These are phyloP conservation scores for Citrus trifoliata DNA, from an alignment of 345 rosid species.

Conservation along the genomic window DNA sequence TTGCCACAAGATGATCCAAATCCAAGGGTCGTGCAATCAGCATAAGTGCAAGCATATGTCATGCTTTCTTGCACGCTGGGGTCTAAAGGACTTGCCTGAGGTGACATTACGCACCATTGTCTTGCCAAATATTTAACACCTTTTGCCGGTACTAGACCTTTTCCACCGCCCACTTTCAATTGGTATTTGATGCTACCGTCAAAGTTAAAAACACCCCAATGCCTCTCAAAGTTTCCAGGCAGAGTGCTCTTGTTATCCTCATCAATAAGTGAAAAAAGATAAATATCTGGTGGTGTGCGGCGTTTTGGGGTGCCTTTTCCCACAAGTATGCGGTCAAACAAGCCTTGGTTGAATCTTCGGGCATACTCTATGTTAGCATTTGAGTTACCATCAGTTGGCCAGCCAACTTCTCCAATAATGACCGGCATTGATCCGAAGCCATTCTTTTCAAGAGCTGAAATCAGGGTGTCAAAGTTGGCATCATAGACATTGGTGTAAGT, in stretches of 20 bases:
- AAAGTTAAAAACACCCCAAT: slow-evolving; percentile 74
- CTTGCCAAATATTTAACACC: slow-evolving; percentile 60
- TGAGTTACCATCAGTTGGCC: slow-evolving; percentile 85
- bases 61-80: slow-evolving; percentile 27
- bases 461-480: slow-evolving; percentile 81
- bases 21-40: slow-evolving; percentile 72
- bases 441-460: slow-evolving; percentile 66
- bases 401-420: slow-evolving; percentile 85
- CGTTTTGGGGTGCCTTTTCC: slow-evolving; percentile 76
- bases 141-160: slow-evolving; percentile 43
- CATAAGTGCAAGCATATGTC: slow-evolving; percentile 54
- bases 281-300: slow-evolving; percentile 57
- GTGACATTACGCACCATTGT: slow-evolving; percentile 70
- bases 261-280: slow-evolving; percentile 71
- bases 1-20: slow-evolving; percentile 52
- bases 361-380: slow-evolving; percentile 57
- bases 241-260: slow-evolving; percentile 75
- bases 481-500: slow-evolving; percentile 82
- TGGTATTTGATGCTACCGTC: slow-evolving; percentile 72
- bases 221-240: slow-evolving; percentile 78
- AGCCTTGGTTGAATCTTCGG: slow-evolving; percentile 77
- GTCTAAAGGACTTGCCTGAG: slow-evolving; percentile 37
- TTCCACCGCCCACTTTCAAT: slow-evolving; percentile 41
- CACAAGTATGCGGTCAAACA: slow-evolving; percentile 45
- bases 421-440: slow-evolving; percentile 72